These are phyloP conservation scores for Naegleria lovaniensis DNA, from an alignment of 208 protist genomes.

Conservation along the genomic window DNA sequence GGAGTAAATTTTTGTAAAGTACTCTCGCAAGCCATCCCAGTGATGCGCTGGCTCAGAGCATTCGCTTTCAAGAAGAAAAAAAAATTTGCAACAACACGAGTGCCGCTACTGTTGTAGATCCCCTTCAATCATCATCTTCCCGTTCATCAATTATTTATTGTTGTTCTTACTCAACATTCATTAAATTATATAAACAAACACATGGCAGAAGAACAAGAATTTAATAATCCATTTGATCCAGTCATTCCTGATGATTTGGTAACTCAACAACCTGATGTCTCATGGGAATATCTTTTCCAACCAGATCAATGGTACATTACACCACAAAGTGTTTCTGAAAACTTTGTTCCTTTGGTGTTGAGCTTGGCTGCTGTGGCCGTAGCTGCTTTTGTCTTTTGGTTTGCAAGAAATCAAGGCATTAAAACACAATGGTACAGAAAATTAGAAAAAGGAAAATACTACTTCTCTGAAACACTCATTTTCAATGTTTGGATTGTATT, in stretches of 20 bases:
- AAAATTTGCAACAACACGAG: too few species aligned
- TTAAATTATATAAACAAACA: background rate
- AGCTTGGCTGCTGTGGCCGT: background rate
- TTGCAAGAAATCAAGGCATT: background rate
- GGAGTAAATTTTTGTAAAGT: too few species aligned
- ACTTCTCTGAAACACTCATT: background rate
- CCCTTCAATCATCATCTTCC: too few species aligned
- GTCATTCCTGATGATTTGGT: background rate
- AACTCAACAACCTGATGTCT: background rate
- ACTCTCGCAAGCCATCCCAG: too few species aligned
- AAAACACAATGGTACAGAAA: background rate
- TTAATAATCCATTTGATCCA: background rate
- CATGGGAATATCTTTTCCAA: constrained; percentile 11
- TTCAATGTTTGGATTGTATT: background rate
- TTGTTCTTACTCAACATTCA: too few species aligned
- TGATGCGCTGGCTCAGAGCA: too few species aligned
- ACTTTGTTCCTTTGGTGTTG: background rate
- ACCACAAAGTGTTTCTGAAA: background rate
- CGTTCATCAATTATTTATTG: too few species aligned
- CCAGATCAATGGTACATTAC: constrained; percentile 14
- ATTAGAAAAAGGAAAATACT: background rate
- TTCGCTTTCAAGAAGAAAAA: too few species aligned
- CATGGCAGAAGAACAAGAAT: background rate
- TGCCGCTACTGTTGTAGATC: too few species aligned
- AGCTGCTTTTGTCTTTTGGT: background rate